Base-by-base conservation (phyloP, 805 yeast genomes). In the Kockiozyma suomiensis region DNA sequence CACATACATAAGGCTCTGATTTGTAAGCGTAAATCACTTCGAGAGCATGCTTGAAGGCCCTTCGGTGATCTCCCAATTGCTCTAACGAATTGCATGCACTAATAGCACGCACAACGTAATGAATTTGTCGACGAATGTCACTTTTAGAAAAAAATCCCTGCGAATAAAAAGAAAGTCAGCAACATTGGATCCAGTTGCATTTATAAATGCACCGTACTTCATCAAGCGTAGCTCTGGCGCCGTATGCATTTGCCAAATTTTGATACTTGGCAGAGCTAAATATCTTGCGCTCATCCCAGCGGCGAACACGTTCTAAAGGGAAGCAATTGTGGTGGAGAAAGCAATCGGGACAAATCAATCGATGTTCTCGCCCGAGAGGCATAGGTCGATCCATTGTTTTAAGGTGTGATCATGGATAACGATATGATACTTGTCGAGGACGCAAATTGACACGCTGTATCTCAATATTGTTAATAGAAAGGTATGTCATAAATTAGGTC, bases 41-140 rank as follows among this genome's bases (percentile, higher is more conserved):
- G 15, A 49, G 43, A 4, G 53, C 53, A 49, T 49, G 43, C 13
- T 13, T 38, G 26, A 21, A 49, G 4, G 53, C 53, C 8, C 53
- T 30, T 19, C 33, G 25, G 23, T 49, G 53, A 19, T 49, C 53
- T 19, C 53, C 53, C 15, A 49, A 33, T 21, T 49, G 43, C 21
- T 49, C 53, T 6, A 49, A 37, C 4, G 35, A 17, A 25, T 35
- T 49, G 43, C 53, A 49, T 1, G 53, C 53, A 25, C 53, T 49
- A 5, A 49, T 49, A 6, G 53, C 53, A 6, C 53, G 53, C 6
- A 49, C 53, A 12, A 28, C 40, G 37, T 21, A 49, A 25, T 49
- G 53, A 25, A 49, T 49, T 7, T 38, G 53, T 4, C 53, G 42
- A 13, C 53, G 30, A 10, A 49, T 19, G 10, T 49, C 53, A 23